Evolutionary conservation across 257 asterid species (phyloP).

Genomic region (Datura wrightii): DNA sequence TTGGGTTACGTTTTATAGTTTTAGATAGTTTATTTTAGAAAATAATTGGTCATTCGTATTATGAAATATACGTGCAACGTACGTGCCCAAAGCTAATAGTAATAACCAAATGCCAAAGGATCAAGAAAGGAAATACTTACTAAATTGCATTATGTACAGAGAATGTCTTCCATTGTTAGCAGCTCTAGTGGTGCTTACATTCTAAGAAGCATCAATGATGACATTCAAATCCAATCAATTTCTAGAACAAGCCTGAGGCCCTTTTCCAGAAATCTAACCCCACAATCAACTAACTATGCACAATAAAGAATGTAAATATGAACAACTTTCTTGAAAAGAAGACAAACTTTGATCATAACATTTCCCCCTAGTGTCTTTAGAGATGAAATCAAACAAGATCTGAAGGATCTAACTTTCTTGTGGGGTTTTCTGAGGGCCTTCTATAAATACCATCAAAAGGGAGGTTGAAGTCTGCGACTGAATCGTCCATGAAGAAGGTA

Average conservation of each 20-base stretch:
- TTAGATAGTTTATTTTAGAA: too few relatives aligned
- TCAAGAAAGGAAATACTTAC: not conserved
- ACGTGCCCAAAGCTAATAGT: too few relatives aligned
- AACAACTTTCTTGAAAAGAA: slow-evolving; percentile 10
- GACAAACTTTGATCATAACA: slow-evolving; percentile 28
- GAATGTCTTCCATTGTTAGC: slow-evolving; percentile 28
- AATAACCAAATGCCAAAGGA: not conserved
- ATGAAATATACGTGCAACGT: too few relatives aligned
- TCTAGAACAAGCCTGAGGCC: slow-evolving; percentile 41
- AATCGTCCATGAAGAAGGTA: slow-evolving; percentile 71
- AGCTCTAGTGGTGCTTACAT: slow-evolving; percentile 39
- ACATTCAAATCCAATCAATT: slow-evolving; percentile 34
- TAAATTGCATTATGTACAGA: slow-evolving; percentile 31
- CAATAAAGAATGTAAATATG: slow-evolving; percentile 62
- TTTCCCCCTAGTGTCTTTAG: slow-evolving; percentile 34
- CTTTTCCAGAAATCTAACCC: slow-evolving; percentile 40
- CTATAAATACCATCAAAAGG: slow-evolving; percentile 80
- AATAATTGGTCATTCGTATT: too few relatives aligned
- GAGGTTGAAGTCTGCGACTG: slow-evolving; percentile 64
- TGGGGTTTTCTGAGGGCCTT: slow-evolving; percentile 43
- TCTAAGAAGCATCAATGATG: slow-evolving; percentile 31
- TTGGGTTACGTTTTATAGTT: too few relatives aligned
- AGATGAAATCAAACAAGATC: slow-evolving; percentile 52
- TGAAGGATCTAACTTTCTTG: slow-evolving; percentile 44
- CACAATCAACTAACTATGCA: slow-evolving; percentile 47